Conservation (phyloP, 495 filamentous ascomycete species). For the Clohesyomyces aquaticus region DNA sequence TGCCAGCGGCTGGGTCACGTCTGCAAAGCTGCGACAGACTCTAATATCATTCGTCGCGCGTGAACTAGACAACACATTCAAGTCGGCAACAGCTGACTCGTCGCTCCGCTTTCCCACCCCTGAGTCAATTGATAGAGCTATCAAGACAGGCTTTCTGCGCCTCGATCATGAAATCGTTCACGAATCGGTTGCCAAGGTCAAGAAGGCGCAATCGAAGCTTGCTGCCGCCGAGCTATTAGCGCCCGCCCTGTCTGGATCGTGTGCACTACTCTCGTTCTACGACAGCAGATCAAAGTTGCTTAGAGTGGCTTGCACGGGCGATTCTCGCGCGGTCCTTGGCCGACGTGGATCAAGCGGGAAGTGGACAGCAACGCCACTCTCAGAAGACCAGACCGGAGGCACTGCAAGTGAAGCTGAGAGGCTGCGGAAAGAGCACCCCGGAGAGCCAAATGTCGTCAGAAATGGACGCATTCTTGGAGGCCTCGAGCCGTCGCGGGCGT, state of each 20-base stretch:
- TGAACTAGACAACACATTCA: slow-evolving; percentile 93
- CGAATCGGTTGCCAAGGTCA: slow-evolving; percentile 82
- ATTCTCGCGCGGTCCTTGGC: slow-evolving; percentile 90
- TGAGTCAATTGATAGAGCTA: slow-evolving; percentile 82
- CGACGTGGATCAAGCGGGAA: slow-evolving; percentile 77
- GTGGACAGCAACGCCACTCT: slow-evolving; percentile 88
- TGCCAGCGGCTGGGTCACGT: slow-evolving; percentile 90
- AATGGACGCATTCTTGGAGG: slow-evolving; percentile 91
- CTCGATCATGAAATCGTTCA: slow-evolving; percentile 93
- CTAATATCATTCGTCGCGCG: slow-evolving; percentile 90
- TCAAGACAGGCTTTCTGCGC: slow-evolving; percentile 86
- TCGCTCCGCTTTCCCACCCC: slow-evolving; percentile 63
- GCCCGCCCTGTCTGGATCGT: slow-evolving; percentile 92
- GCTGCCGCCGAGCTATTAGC: slow-evolving; percentile 89
- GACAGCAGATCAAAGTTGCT: slow-evolving; percentile 81
- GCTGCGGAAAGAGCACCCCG: slow-evolving; percentile 81
- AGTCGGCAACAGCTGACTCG: slow-evolving; percentile 67
- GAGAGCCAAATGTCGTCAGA: slow-evolving; percentile 78
- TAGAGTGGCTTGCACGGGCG: slow-evolving; percentile 90
- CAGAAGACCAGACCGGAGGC: slow-evolving; percentile 88
- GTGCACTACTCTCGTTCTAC: slow-evolving; percentile 95
- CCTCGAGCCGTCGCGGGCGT: slow-evolving; percentile 88
- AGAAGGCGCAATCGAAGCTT: slow-evolving; percentile 82
- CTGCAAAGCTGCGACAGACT: slow-evolving; percentile 89
- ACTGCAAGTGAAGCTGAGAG: slow-evolving; percentile 82